These are phyloP conservation scores for Fraxinus sp. DNA, from an alignment of 305 asterid genomes.

Conservation along the genomic window DNA sequence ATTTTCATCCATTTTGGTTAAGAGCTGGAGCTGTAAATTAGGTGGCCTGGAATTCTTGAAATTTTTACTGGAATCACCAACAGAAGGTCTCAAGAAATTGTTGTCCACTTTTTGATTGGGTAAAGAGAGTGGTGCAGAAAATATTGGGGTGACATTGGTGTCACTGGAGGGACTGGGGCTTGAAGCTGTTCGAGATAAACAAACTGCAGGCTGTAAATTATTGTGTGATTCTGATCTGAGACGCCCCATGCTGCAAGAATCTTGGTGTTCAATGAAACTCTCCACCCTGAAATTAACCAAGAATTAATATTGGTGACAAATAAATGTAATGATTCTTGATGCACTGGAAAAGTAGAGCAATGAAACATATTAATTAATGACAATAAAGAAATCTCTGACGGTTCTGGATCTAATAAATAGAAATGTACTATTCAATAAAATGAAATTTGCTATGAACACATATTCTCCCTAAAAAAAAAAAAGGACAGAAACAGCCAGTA, in stretches of 20 bases:
- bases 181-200: slow-evolving; percentile 56
- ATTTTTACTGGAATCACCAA: not conserved
- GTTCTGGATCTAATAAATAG: not conserved
- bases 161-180: slow-evolving; percentile 71
- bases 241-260: slow-evolving; percentile 56
- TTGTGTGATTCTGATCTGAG: slow-evolving; percentile 39
- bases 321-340: slow-evolving; percentile 29
- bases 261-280: slow-evolving; percentile 89
- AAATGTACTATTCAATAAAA: not conserved
- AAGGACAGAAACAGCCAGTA: not conserved
- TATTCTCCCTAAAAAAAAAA: not conserved
- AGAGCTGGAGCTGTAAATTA: slow-evolving; percentile 53
- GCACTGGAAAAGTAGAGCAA: slow-evolving; percentile 38
- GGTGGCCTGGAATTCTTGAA: slow-evolving; percentile 25
- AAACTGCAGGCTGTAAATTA: slow-evolving; percentile 37
- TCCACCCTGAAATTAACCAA: slow-evolving; percentile 55
- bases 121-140: slow-evolving; percentile 21
- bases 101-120: slow-evolving; percentile 25
- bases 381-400: not conserved
- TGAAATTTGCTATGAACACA: not conserved
- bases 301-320: not conserved
- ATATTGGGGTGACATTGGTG: slow-evolving; percentile 41
- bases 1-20: slow-evolving; percentile 42
- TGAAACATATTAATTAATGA: not conserved
- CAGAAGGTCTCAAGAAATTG: slow-evolving; percentile 5